A percentile compares a stretch with the other conserved stretches of the same genome.
Conservation (phyloP, 805 yeast genomes). For the Scheffersomyces coipomensis region DNA sequence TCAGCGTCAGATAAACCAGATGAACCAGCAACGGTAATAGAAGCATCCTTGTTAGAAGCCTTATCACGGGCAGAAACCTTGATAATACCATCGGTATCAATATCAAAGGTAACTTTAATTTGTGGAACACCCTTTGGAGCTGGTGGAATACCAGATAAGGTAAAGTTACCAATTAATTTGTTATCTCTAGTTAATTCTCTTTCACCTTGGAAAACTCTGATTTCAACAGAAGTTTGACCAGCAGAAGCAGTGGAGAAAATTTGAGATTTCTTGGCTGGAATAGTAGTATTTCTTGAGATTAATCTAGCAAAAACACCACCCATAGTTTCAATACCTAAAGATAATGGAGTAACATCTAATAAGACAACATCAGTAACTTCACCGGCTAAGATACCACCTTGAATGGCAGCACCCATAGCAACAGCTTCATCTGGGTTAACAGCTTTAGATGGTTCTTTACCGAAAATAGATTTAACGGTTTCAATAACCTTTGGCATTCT, state of each 20-base stretch:
- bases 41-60: conserved; percentile 90
- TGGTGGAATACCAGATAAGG: conserved; percentile 91
- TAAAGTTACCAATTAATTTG: conserved; percentile 96
- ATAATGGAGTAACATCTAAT: conserved; percentile 86
- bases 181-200: conserved; percentile 97
- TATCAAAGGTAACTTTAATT: conserved; percentile 92
- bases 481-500: conserved; percentile 87
- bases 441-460: conserved; percentile 82
- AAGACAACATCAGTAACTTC: conserved; percentile 89
- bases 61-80: conserved; percentile 93
- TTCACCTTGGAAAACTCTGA: conserved; percentile 99
- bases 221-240: conserved; percentile 95
- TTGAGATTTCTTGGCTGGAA: conserved; percentile 95
- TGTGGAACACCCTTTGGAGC: conserved; percentile 95
- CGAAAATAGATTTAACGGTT: conserved; percentile 74
- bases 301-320: conserved; percentile 96
- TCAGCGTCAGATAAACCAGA: conserved; percentile 89
- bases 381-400: conserved; percentile 95
- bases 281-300: conserved; percentile 91
- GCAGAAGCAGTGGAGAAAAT: conserved; percentile 95
- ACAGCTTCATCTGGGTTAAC: conserved; percentile 96
- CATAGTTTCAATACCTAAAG: conserved; percentile 94
- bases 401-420: conserved; percentile 96
- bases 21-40: conserved; percentile 94
- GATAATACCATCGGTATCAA: conserved; percentile 96